Evolutionary conservation across 495 filamentous ascomycete genomes (phyloP).

Genomic region (Aspergillus affinis): DNA sequence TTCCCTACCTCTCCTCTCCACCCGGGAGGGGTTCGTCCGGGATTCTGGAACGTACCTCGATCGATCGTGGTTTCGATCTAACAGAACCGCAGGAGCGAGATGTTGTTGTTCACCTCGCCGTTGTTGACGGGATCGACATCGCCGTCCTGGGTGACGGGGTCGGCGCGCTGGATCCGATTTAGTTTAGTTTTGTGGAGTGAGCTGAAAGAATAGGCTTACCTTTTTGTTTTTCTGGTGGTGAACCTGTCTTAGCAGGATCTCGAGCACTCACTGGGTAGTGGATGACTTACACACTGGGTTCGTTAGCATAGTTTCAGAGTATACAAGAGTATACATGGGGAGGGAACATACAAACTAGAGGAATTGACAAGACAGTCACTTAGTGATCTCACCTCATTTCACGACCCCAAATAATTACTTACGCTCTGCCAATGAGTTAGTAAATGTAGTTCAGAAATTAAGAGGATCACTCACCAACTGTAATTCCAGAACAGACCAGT

Average conservation of each 20-base stretch:
- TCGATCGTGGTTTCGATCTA: conserved; percentile 9
- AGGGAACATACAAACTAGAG: not conserved
- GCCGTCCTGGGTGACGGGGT: conserved; percentile 10
- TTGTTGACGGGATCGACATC: conserved; percentile 16
- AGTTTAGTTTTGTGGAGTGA: not conserved
- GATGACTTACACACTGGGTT: not conserved
- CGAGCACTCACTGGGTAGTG: no score
- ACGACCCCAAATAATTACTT: not conserved
- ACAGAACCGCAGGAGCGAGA: conserved; percentile 18
- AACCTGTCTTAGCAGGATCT: not conserved
- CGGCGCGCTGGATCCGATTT: conserved; percentile 10
- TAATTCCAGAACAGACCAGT: not conserved
- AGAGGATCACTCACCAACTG: not conserved
- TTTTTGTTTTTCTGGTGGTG: conserved; percentile 1
- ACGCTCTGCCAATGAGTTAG: not conserved
- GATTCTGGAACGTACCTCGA: not conserved
- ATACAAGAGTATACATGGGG: not conserved
- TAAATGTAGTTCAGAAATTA: not conserved
- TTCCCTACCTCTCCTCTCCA: not conserved
- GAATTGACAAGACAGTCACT: not conserved
- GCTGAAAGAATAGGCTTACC: not conserved
- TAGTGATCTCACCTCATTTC: not conserved
- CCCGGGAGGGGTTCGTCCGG: not conserved
- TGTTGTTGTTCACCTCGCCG: conserved; percentile 18
- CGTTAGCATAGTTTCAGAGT: not conserved